Evolutionary conservation across 306 rosid species (phyloP), one percentile per base, ranked within the genome.

Genomic region (Trifolium repens): DNA sequence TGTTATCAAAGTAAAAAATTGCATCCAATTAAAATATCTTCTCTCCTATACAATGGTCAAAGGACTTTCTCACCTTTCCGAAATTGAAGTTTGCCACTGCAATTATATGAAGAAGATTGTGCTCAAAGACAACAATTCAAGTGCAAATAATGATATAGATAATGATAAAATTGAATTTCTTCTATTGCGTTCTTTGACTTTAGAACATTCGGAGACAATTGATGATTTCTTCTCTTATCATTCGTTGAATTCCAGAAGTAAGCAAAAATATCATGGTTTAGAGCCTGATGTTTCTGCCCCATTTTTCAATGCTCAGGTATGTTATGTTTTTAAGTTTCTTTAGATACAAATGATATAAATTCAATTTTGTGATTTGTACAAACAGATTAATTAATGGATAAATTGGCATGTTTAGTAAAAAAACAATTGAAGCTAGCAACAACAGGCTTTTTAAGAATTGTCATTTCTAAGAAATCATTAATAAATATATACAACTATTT

Each of bases 11-110:
- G n/a, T n/a, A n/a, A n/a, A n/a, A n/a, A n/a, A n/a, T n/a, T n/a
- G n/a, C n/a, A n/a, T n/a, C n/a, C n/a, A n/a, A n/a, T 64, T 64
- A 40, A 64, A 64, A 39, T 17, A 64, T 39, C 69, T 64, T 16
- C 32, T 64, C 15, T 64, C 50, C 13, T 37, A 4, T 16, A 16
- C 50, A 37, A 64, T 64, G 50, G 32, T 39, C 9, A 64, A 39
- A 9, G 69, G 30, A 16, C 69, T 64, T 64, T 17, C 30, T 1
- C n/a, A 39, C 1, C 50, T 64, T 39, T 64, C 50, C 3, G 50
- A 64, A 32, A 64, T 64, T 5, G 52, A 64, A 64, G 69, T 64
- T 64, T 64, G n/a, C 17, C 50, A 40, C 4, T 64, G 69, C 50
- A 39, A 4, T 17, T 22, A 22, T 22, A 22, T 22, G 24, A 22